Conservation (phyloP, 768 basidiomycete species). For the Suillus spraguei region DNA sequence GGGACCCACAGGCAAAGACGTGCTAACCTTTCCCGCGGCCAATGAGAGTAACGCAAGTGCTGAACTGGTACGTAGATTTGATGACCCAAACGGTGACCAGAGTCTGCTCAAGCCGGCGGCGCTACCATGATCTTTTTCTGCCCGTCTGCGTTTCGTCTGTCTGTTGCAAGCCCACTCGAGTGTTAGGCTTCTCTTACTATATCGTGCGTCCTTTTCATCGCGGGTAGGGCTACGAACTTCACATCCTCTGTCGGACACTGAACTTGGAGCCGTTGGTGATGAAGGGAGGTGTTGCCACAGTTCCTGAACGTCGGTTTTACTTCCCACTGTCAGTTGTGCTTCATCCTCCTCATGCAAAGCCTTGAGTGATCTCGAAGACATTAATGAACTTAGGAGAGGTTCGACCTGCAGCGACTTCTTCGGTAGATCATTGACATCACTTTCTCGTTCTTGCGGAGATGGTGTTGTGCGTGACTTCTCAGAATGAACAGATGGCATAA, state of each 20-base stretch:
- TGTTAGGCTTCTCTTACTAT: conserved; percentile 31
- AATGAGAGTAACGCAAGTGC: conserved; percentile 35
- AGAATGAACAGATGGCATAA: not conserved
- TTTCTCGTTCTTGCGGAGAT: not conserved
- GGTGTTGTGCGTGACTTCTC: not conserved
- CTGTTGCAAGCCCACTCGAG: conserved; percentile 51
- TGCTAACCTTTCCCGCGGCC: conserved; percentile 17
- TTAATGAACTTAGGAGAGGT: conserved; percentile 24
- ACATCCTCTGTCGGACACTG: not conserved
- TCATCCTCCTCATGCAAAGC: conserved; percentile 4
- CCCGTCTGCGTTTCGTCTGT: conserved; percentile 39
- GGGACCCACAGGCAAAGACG: conserved; percentile 1
- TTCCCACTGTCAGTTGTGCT: not conserved
- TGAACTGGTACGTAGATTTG: conserved; percentile 22
- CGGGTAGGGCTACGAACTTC: not conserved
- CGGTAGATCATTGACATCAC: not conserved
- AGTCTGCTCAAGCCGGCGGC: not conserved
- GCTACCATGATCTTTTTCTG: conserved; percentile 15
- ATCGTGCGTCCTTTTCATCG: conserved; percentile 11
- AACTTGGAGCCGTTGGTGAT: conserved; percentile 9
- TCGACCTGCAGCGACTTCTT: conserved; percentile 20
- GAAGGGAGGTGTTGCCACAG: conserved; percentile 15
- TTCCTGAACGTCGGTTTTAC: not conserved
- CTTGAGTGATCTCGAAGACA: conserved; percentile 12
- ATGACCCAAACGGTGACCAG: conserved; percentile 6